Evolutionary conservation across 2,329 filamentous ascomycete species (phyloP), one percentile per base, ranked within the genome.

Genomic region (Elsinoe fawcettii): DNA sequence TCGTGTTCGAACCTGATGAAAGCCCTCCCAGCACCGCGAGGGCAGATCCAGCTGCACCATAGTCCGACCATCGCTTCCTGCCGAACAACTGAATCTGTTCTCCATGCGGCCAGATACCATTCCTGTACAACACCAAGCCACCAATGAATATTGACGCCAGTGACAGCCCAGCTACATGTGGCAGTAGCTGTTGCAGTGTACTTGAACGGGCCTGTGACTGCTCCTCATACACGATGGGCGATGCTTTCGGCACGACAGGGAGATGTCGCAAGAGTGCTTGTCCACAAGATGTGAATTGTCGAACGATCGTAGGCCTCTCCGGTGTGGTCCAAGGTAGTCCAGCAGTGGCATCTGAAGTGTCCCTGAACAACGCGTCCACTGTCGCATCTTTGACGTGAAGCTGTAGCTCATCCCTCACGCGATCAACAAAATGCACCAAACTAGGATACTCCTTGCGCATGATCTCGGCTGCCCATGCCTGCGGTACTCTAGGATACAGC

Each of bases 401-500:
- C 27, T 56, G 55, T 32, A 70, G 49, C 2, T 32, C 27, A 8
- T 51, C 43, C 16, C 56, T 44, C 14, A 60, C 12, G 20, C 69
- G 67, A 22, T 65, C 63, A n/a, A 71, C 65, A 55, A 75, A 77
- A 7, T 59, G 63, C 4, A 63, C 64, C 32, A 77, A 65, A 37
- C 64, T 66, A 16, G 68, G 68, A 60, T 73, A 75, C 58, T 81
- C 80, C 20, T 69, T 70, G 56, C 73, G 69, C 66, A 88, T 75
- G 0, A 78, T 77, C 53, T 82, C 77, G 58, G 75, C 73, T 4
- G 87, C 71, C 84, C 84, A 88, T 16, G 79, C 70, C 56, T 84
- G 80, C 14, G 83, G 81, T 20, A 87, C 67, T 7, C 79, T 71
- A 0, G 84, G 80, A 22, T 80, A 76, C 1, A 86, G 75, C 75